Percentiles rank a stretch among this genome's conserved stretches.
Evolutionary conservation across 345 rosid genomes (phyloP).

Genomic region (Sisymbrium irio): DNA sequence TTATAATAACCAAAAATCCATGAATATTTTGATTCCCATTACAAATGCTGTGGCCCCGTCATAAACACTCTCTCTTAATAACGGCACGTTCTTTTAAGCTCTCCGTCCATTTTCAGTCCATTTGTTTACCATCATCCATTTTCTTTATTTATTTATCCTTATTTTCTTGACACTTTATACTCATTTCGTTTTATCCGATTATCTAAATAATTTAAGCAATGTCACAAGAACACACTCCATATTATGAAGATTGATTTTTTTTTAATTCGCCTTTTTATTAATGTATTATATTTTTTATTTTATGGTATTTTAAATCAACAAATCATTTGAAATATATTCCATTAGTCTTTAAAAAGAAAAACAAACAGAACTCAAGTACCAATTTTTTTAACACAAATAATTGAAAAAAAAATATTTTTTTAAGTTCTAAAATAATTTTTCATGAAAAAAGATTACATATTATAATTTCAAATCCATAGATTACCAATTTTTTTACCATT

Average conservation of each 20-base stretch:
- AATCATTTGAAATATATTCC: not conserved
- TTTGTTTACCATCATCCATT: conserved; percentile 14
- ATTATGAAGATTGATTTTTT: too few species aligned
- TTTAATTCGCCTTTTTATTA: too few species aligned
- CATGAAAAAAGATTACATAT: too few species aligned
- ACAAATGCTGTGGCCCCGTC: conserved; percentile 17
- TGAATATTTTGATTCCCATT: conserved; percentile 20
- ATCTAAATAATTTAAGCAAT: not conserved
- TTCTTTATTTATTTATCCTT: not conserved
- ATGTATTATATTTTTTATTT: too few species aligned
- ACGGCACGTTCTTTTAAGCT: conserved; percentile 33
- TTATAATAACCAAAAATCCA: not conserved
- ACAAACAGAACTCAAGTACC: too few species aligned
- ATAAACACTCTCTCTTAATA: conserved; percentile 12
- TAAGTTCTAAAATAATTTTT: too few species aligned
- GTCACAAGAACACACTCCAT: not conserved
- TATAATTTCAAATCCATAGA: not conserved
- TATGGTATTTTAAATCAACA: not conserved
- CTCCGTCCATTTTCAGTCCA: conserved; percentile 22
- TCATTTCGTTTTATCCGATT: not conserved
- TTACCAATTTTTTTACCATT: not conserved
- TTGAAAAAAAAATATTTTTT: too few species aligned
- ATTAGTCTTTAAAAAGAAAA: not conserved
- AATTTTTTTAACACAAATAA: too few species aligned
- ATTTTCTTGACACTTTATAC: not conserved